Conservation (phyloP, 148 eudicot genomes). For the Rhododendron vialii region DNA sequence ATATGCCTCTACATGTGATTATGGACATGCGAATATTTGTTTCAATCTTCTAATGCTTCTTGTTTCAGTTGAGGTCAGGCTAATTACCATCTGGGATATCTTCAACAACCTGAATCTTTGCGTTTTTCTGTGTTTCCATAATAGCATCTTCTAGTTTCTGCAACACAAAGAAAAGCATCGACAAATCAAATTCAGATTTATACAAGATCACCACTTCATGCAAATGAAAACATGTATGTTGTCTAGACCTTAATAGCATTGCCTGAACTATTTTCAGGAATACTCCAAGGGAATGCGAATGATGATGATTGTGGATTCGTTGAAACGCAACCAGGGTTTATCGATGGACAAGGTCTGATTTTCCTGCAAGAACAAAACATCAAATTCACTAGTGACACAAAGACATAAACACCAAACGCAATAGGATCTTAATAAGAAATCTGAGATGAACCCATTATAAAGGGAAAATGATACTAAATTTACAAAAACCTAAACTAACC, state of each 20-base stretch:
- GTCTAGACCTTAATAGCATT: conserved; percentile 66
- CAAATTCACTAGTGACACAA: neutral
- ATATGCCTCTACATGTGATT: neutral
- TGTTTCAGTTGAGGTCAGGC: neutral
- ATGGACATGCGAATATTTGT: neutral
- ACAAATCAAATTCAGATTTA: neutral
- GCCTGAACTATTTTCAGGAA: conserved; percentile 42
- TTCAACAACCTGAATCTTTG: conserved; percentile 62
- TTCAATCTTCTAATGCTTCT: neutral
- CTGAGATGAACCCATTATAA: neutral
- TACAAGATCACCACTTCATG: neutral
- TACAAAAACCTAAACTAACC: neutral
- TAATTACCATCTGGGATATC: conserved; percentile 67
- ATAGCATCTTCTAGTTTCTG: conserved; percentile 82
- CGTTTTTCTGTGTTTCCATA: conserved; percentile 77
- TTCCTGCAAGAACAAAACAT: conserved; percentile 47
- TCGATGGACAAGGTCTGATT: conserved; percentile 80
- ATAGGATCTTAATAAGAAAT: neutral
- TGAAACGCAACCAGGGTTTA: conserved; percentile 84
- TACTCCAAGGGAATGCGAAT: conserved; percentile 78
- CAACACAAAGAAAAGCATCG: conserved; percentile 1
- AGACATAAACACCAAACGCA: neutral
- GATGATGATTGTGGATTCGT: conserved; percentile 74
- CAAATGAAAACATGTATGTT: neutral
- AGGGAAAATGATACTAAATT: neutral